These are phyloP conservation scores for Blastocystis sp. DNA, from an alignment of 352 stramenopile species.

Conservation along the genomic window DNA sequence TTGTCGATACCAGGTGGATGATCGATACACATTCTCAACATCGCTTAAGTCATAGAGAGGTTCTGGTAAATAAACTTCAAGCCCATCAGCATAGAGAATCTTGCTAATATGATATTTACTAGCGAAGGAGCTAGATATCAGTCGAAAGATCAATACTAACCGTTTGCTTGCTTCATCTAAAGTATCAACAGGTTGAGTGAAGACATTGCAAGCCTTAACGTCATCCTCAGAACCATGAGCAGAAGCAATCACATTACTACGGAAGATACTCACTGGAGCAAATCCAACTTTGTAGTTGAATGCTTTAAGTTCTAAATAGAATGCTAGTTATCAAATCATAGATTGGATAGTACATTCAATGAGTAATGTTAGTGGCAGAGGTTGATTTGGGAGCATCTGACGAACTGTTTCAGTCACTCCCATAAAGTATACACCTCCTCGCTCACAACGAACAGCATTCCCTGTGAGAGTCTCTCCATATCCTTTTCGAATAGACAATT, in stretches of 20 bases:
- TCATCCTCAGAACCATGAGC: background rate
- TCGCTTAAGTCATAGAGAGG: constrained; percentile 12
- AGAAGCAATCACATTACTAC: constrained; percentile 1
- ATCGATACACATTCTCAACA: background rate
- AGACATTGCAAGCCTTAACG: background rate
- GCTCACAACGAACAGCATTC: constrained; percentile 24
- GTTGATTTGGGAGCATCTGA: constrained; percentile 41
- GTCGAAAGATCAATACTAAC: background rate
- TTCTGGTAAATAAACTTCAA: background rate
- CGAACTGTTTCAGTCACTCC: background rate
- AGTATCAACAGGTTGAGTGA: background rate
- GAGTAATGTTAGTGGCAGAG: constrained; percentile 1
- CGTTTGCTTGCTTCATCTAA: constrained; percentile 28
- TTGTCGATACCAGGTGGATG: background rate
- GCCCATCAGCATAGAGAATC: background rate
- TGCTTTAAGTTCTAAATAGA: constrained; percentile 40
- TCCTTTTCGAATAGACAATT: background rate
- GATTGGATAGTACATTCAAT: background rate
- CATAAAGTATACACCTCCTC: constrained; percentile 41
- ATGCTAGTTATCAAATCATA: background rate
- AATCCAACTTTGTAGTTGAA: constrained; percentile 52
- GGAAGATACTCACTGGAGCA: constrained; percentile 1
- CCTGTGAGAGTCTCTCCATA: constrained; percentile 5
- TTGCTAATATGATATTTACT: constrained; percentile 20
- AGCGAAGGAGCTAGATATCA: constrained; percentile 13